Evolutionary conservation across 805 yeast genomes (phyloP).

Genomic region (Suhomyces pyralidae): DNA sequence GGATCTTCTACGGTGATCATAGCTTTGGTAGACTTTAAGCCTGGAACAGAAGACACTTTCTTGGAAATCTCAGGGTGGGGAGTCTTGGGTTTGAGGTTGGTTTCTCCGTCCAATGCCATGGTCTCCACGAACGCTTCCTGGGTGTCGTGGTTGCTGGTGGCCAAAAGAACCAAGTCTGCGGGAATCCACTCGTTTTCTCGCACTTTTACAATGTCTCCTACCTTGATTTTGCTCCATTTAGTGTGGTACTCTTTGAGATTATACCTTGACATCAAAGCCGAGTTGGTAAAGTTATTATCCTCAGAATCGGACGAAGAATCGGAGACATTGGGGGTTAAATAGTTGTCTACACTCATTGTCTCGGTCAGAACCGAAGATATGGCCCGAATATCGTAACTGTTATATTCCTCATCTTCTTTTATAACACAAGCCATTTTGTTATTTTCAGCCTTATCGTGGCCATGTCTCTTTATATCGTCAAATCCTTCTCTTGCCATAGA

Average conservation of each 20-base stretch:
- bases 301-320: background rate
- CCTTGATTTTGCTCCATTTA: slow-evolving; percentile 74
- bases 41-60: slow-evolving; percentile 46
- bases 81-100: slow-evolving; percentile 73
- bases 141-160: slow-evolving; percentile 60
- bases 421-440: slow-evolving; percentile 35
- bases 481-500: slow-evolving; percentile 91
- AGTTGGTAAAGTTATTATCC: slow-evolving; percentile 11
- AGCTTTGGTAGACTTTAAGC: slow-evolving; percentile 49
- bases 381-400: slow-evolving; percentile 34
- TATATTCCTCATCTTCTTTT: slow-evolving; percentile 28
- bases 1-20: slow-evolving; percentile 82
- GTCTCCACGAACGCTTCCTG: slow-evolving; percentile 79
- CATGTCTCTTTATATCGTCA: slow-evolving; percentile 88
- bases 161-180: slow-evolving; percentile 76
- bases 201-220: slow-evolving; percentile 81
- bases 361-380: slow-evolving; percentile 39
- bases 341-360: slow-evolving; percentile 14
- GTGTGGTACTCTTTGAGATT: slow-evolving; percentile 31
- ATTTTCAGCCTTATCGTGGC: slow-evolving; percentile 83
- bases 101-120: slow-evolving; percentile 97
- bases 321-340: too few species aligned
- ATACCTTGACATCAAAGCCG: slow-evolving; percentile 21
- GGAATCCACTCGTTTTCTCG: slow-evolving; percentile 90
- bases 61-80: slow-evolving; percentile 66